A percentile compares a stretch with the other conserved stretches of the same genome.
Conservation (phyloP, 2,329 filamentous ascomycete genomes). For the Celoporthe dispersa region DNA sequence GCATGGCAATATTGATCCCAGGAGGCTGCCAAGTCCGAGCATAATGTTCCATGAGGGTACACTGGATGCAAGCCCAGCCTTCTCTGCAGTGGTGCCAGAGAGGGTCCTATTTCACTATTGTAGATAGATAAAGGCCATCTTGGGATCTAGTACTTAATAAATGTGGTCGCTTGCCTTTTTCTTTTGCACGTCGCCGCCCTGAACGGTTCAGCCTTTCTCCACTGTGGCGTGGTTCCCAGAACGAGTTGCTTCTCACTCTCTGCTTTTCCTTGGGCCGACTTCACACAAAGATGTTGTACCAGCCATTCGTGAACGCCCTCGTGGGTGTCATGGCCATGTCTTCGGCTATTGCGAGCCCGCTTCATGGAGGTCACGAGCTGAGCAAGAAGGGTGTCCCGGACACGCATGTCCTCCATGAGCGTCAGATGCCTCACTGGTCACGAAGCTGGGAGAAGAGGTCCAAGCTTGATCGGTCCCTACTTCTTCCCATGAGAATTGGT, state of each 20-base stretch:
- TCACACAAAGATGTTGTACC: slow-evolving; percentile 6
- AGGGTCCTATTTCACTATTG: neutral
- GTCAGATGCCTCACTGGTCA: slow-evolving; percentile 35
- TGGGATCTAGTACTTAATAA: neutral
- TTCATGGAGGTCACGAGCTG: slow-evolving; percentile 1
- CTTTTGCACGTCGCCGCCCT: neutral
- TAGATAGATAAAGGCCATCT: neutral
- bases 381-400: slow-evolving; percentile 17
- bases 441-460: slow-evolving; percentile 36
- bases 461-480: slow-evolving; percentile 32
- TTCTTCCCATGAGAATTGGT: slow-evolving; percentile 38
- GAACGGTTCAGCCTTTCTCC: neutral
- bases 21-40: neutral
- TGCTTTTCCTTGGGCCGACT: neutral
- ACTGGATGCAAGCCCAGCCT: neutral
- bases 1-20: neutral
- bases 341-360: slow-evolving; percentile 16
- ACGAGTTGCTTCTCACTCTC: neutral
- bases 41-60: neutral
- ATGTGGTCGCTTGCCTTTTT: neutral
- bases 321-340: slow-evolving; percentile 11
- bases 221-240: neutral
- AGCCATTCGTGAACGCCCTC: slow-evolving; percentile 1
- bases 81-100: neutral
- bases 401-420: slow-evolving; percentile 41